Evolutionary conservation across 495 filamentous ascomycete species (phyloP).

Genomic region (Daldinia decipiens): DNA sequence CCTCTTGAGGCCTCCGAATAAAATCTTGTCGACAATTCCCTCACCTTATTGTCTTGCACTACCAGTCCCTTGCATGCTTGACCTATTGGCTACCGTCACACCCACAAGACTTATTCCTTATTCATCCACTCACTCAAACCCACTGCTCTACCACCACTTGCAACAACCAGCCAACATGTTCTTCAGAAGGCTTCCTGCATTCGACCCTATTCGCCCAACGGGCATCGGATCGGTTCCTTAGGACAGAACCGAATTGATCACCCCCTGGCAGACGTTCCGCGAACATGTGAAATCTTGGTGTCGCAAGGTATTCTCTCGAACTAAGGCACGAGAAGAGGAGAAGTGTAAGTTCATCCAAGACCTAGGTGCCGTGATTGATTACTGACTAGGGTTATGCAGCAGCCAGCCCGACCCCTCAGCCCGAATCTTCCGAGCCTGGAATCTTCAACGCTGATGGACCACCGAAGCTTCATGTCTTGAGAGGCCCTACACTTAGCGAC

Average conservation of each 20-base stretch:
- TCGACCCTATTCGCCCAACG: neutral
- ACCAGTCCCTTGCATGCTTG: neutral
- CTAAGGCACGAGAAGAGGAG: neutral
- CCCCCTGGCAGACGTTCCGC: neutral
- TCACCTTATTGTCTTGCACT: neutral
- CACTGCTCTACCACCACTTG: neutral
- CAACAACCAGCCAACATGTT: conserved; percentile 2
- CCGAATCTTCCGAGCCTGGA: neutral
- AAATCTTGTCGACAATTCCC: neutral
- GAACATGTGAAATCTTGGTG: neutral
- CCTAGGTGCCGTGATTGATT: neutral
- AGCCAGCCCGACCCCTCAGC: neutral
- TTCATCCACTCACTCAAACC: neutral
- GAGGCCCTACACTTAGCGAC: neutral
- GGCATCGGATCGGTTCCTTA: conserved; percentile 20
- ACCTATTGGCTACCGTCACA: neutral
- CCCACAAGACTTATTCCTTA: neutral
- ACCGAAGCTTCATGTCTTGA: neutral
- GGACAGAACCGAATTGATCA: conserved; percentile 4
- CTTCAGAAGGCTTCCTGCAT: neutral
- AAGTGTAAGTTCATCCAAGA: neutral
- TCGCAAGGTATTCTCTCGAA: neutral
- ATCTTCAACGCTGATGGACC: neutral
- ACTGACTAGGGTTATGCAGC: neutral
- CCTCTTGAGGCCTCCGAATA: neutral